Percentiles rank a stretch among this genome's conserved stretches.
These are phyloP conservation scores for Russula olivacea DNA, from an alignment of 768 basidiomycete genomes.

Conservation along the genomic window DNA sequence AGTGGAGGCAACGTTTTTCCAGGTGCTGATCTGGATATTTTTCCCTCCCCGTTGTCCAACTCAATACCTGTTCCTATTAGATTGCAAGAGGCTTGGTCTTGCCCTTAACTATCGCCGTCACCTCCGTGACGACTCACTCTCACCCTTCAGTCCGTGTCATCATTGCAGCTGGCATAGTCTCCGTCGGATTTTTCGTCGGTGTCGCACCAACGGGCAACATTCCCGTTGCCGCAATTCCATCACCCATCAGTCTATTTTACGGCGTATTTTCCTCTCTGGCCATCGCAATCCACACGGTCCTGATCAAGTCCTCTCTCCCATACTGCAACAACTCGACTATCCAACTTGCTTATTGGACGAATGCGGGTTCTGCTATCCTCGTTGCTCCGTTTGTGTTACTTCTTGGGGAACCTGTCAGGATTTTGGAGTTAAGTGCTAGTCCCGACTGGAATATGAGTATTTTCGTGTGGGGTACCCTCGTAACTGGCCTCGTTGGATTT, in stretches of 20 bases:
- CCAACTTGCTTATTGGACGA: constrained; percentile 75
- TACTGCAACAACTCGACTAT: constrained; percentile 66
- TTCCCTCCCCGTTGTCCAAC: not conserved
- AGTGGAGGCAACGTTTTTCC: constrained; percentile 79
- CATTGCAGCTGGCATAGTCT: constrained; percentile 56
- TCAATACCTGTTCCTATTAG: constrained; percentile 33
- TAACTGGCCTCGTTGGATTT: constrained; percentile 78
- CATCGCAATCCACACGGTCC: constrained; percentile 69
- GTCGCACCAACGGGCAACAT: constrained; percentile 50
- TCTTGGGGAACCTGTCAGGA: constrained; percentile 44
- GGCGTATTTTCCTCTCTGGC: constrained; percentile 67
- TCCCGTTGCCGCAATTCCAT: constrained; percentile 42
- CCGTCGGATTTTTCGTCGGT: constrained; percentile 71
- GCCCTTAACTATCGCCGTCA: constrained; percentile 73
- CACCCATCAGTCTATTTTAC: constrained; percentile 56
- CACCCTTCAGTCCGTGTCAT: constrained; percentile 51
- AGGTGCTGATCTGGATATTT: constrained; percentile 37
- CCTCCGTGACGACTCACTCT: constrained; percentile 51
- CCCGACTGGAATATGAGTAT: constrained; percentile 45
- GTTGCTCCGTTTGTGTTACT: constrained; percentile 59
- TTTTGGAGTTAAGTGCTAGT: constrained; percentile 38
- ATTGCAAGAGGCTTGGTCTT: constrained; percentile 82
- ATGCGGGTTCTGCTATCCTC: constrained; percentile 58
- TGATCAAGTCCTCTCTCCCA: constrained; percentile 66
- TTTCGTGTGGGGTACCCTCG: constrained; percentile 57